phyloP scores from a whole-genome alignment of 768 basidiomycete species.

The Amanita polypyramis region DNA sequence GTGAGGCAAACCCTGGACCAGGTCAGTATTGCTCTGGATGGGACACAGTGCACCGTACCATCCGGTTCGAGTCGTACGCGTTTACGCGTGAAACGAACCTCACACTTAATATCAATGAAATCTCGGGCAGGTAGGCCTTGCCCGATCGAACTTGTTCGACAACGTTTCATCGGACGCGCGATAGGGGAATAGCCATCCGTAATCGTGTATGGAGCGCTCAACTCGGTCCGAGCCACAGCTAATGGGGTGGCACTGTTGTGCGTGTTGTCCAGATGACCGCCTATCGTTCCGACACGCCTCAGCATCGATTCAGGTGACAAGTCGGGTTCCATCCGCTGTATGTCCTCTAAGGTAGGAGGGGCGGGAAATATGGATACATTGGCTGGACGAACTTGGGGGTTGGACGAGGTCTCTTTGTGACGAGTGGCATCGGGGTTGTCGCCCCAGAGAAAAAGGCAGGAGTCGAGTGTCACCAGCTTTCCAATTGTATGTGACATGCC shows the following conservation, averaged over 20 bases:
- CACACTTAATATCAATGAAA: constrained; percentile 2
- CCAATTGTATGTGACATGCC: background rate
- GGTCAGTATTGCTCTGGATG: background rate
- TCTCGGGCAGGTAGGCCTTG: background rate
- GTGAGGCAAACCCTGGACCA: background rate
- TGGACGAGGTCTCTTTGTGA: background rate
- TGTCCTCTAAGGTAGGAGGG: constrained; percentile 7
- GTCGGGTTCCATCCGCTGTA: constrained; percentile 7
- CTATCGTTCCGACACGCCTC: constrained; percentile 6
- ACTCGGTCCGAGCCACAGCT: background rate
- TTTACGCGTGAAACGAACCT: background rate
- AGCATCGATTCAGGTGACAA: constrained; percentile 6
- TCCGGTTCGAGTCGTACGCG: constrained; percentile 2
- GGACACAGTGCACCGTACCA: background rate
- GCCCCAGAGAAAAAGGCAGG: background rate
- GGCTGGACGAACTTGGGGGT: background rate
- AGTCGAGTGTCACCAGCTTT: background rate
- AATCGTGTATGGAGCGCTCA: background rate
- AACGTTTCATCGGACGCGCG: constrained; percentile 5
- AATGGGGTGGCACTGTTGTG: background rate
- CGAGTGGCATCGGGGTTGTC: background rate
- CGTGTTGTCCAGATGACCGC: background rate
- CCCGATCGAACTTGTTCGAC: constrained; percentile 1
- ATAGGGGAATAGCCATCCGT: constrained; percentile 2
- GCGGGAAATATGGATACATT: background rate